phyloP scores from a whole-genome alignment of 441 rosid genomes.

The Rhodomyrtus psidioides region DNA sequence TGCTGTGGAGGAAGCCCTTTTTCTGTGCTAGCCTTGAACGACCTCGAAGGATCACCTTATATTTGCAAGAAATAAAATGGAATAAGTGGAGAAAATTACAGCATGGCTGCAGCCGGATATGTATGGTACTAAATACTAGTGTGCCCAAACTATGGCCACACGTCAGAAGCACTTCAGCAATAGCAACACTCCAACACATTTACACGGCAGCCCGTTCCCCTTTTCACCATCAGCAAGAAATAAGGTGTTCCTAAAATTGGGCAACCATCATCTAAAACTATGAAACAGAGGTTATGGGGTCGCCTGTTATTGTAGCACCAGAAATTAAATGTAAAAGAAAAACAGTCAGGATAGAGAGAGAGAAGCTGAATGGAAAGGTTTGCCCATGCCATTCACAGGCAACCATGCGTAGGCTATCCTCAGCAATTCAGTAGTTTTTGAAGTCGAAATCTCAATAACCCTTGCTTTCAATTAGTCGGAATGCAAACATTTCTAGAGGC shows the following conservation, averaged over 20 bases:
- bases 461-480: neutral
- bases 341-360: neutral
- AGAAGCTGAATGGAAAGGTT: neutral
- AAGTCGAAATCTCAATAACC: neutral
- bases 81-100: neutral
- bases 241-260: neutral
- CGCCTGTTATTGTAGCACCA: neutral
- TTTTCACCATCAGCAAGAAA: neutral
- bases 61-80: neutral
- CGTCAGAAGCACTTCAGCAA: constrained; percentile 7
- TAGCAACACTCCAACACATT: constrained; percentile 1
- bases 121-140: neutral
- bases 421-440: neutral
- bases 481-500: neutral
- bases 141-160: neutral
- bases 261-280: neutral
- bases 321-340: neutral
- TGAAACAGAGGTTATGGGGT: neutral
- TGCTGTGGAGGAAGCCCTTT: constrained; percentile 33
- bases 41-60: constrained; percentile 41
- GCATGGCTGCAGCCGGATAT: neutral
- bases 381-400: neutral
- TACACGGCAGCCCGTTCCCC: neutral
- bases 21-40: constrained; percentile 18
- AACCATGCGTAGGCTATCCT: neutral